These are phyloP conservation scores for Yarrowia phangngaensis DNA, from an alignment of 805 yeast genomes.

Conservation along the genomic window DNA sequence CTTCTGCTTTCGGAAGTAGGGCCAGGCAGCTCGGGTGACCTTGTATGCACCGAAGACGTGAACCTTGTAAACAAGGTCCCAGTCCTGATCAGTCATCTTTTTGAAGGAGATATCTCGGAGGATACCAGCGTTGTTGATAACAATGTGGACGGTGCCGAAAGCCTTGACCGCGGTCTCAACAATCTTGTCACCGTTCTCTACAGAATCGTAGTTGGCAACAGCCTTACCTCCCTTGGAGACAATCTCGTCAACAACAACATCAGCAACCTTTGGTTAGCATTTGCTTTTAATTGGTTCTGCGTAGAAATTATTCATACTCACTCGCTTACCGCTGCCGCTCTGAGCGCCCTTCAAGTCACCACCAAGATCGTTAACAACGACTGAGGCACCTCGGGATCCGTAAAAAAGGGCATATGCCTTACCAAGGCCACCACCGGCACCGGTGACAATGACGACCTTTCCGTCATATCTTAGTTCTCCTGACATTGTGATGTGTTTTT, in stretches of 20 bases:
- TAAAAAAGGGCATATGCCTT: conserved; percentile 79
- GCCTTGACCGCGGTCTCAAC: conserved; percentile 78
- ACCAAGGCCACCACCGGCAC: conserved; percentile 98
- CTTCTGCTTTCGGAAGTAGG: conserved; percentile 73
- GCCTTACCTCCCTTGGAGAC: conserved; percentile 73
- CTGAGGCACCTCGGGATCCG: conserved; percentile 89
- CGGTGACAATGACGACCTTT: conserved; percentile 89
- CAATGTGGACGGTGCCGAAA: conserved; percentile 83
- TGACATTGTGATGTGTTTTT: conserved; percentile 32
- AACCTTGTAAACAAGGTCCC: conserved; percentile 73
- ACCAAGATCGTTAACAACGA: conserved; percentile 92
- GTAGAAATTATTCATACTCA: not conserved
- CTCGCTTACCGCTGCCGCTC: conserved; percentile 40
- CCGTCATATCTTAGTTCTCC: conserved; percentile 55
- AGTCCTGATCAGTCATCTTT: conserved; percentile 79
- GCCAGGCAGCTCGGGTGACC: conserved; percentile 89
- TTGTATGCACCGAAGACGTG: conserved; percentile 87
- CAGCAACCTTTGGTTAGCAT: conserved; percentile 64
- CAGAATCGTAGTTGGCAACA: conserved; percentile 91
- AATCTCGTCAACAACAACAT: conserved; percentile 83
- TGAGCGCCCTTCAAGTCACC: conserved; percentile 61
- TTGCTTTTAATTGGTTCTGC: conserved; percentile 30
- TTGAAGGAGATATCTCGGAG: conserved; percentile 81
- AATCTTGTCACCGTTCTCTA: conserved; percentile 77
- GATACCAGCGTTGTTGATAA: conserved; percentile 94